phyloP scores from a whole-genome alignment of 1,284 basidiomycete species.

The Fistulina hepatica region DNA sequence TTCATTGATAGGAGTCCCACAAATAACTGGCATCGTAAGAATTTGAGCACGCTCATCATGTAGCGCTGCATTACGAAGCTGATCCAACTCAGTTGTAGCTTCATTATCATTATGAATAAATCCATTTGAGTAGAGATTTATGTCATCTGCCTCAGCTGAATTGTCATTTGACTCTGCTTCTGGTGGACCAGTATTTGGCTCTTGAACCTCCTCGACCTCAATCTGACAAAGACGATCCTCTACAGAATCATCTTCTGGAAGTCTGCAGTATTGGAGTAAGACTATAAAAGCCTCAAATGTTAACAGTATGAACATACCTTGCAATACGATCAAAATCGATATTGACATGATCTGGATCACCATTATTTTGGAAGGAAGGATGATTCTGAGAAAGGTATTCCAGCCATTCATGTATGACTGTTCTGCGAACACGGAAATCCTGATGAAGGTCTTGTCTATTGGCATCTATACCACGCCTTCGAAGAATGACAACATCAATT shows the following conservation, averaged over 20 bases:
- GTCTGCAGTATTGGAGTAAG: no score
- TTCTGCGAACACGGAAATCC: slow-evolving; percentile 8
- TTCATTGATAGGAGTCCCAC: slow-evolving; percentile 9
- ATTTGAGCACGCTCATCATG: slow-evolving; percentile 1
- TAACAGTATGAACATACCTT: no score
- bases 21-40: slow-evolving; percentile 6
- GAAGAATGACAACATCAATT: slow-evolving; percentile 10
- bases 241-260: slow-evolving; percentile 7
- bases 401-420: slow-evolving; percentile 4
- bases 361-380: slow-evolving; percentile 7
- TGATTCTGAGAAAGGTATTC: slow-evolving; percentile 7
- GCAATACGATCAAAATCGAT: slow-evolving; percentile 5
- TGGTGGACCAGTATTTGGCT: slow-evolving; percentile 6
- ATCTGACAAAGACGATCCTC: slow-evolving; percentile 5
- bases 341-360: not conserved
- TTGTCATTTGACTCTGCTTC: not conserved
- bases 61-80: slow-evolving; percentile 7
- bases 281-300: no score
- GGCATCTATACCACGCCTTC: slow-evolving; percentile 2
- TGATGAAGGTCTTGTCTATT: slow-evolving; percentile 6
- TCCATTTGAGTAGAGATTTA: slow-evolving; percentile 3
- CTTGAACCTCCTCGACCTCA: slow-evolving; percentile 4
- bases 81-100: slow-evolving; percentile 7
- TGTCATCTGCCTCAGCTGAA: not conserved
- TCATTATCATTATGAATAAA: slow-evolving; percentile 8